Base-by-base conservation (phyloP, 306 rosid genomes). In the Sicyos edulis region DNA sequence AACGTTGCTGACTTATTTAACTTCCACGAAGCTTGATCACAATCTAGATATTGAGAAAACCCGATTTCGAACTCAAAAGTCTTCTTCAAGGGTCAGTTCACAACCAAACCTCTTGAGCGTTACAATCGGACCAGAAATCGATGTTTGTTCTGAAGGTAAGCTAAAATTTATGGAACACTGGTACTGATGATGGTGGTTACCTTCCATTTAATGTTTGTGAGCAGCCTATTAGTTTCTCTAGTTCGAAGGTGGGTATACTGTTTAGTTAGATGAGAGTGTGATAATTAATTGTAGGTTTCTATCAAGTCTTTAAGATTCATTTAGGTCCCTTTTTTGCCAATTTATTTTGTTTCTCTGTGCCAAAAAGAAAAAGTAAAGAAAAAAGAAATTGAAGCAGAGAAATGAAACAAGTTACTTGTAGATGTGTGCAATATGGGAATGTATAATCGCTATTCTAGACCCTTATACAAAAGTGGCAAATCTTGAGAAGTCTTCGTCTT, bases 1-100 rank as follows among this genome's bases (percentile, higher is more conserved):
- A 84, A 79, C 9, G 88, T 87, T 65, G 83, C 83, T 10, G 89
- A 83, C 72, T 75, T 59, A 56, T 90, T 93, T 87, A 85, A 82
- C 84, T 83, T 88, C 50, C 77, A 71, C 22, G 83, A 82, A 74
- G 54, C 10, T 17, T 73, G 51, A 49, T 73, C 34, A 24, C 57
- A 5, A 49, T 19, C 55, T 37, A 47, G 21, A n/a, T 21, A 73
- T 17, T n/a, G 57, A 16, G 37, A 32, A 70, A 54, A 64, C 65
- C 62, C 54, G 74, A 52, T 78, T 70, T 55, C 72, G 74, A 71
- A 70, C 49, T 56, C 79, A 74, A 37, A 37, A 15, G 17, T 40
- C 50, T 37, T 29, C 63, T 34, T 29, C 37, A 22, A 19, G 54
- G 63, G 58, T 22, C 58, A 50, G 58, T 50, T 10, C 34, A 50